These are phyloP conservation scores for Acer saccharum DNA, from an alignment of 345 rosid genomes.

Conservation along the genomic window DNA sequence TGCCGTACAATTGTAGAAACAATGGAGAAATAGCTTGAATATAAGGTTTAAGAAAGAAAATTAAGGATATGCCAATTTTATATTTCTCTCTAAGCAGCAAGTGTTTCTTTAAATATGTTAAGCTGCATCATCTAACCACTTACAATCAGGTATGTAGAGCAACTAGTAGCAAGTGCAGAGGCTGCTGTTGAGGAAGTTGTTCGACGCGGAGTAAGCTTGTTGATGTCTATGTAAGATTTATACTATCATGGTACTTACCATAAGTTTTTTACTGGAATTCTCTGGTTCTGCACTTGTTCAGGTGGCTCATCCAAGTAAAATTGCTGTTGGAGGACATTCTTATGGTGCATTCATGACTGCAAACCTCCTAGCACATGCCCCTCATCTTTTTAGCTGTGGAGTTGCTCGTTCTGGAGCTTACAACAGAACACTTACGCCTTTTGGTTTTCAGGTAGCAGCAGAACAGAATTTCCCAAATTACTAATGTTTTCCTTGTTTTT, in stretches of 20 bases:
- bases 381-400: slow-evolving; percentile 95
- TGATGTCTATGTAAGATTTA: slow-evolving; percentile 12
- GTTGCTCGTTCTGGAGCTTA: slow-evolving; percentile 99
- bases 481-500: not conserved
- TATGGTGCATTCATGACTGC: slow-evolving; percentile 99
- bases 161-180: slow-evolving; percentile 92
- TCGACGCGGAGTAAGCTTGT: slow-evolving; percentile 72
- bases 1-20: not conserved
- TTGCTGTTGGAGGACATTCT: slow-evolving; percentile 97
- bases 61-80: not conserved
- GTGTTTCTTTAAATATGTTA: not conserved
- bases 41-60: too few species aligned
- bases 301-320: slow-evolving; percentile 92
- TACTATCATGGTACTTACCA: not conserved
- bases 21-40: not conserved
- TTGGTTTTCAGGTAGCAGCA: slow-evolving; percentile 86
- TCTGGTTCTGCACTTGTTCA: slow-evolving; percentile 31
- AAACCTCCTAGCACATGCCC: slow-evolving; percentile 96
- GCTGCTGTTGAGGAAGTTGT: slow-evolving; percentile 99
- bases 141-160: slow-evolving; percentile 79
- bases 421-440: slow-evolving; percentile 97
- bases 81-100: not conserved
- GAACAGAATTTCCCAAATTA: not conserved
- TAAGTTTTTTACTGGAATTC: slow-evolving; percentile 22
- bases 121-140: slow-evolving; percentile 11